Conservation (phyloP, 1,284 basidiomycete genomes). For the Rhodotorula sp. region DNA sequence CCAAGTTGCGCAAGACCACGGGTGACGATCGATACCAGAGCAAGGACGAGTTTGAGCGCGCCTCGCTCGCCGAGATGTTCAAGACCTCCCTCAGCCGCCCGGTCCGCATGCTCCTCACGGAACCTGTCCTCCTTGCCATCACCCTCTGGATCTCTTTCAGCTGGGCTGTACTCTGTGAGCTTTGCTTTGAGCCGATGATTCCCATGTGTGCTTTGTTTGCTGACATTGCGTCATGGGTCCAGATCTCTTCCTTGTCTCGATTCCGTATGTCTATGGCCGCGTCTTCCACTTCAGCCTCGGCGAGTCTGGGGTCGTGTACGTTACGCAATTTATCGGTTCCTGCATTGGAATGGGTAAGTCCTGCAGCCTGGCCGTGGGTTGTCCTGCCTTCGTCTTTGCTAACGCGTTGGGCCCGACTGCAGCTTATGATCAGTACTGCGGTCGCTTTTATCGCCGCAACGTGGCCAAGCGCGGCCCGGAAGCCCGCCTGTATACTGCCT, state of each 20-base stretch:
- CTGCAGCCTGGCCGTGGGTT: background rate
- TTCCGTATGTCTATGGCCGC: slow-evolving; percentile 25
- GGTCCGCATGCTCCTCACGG: slow-evolving; percentile 39
- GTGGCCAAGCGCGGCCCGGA: slow-evolving; percentile 63
- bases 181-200: background rate
- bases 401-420: background rate
- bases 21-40: slow-evolving; percentile 48
- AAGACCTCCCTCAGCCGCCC: slow-evolving; percentile 46
- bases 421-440: slow-evolving; percentile 51
- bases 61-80: slow-evolving; percentile 46
- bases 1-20: slow-evolving; percentile 41
- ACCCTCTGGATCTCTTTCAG: slow-evolving; percentile 26
- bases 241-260: slow-evolving; percentile 34
- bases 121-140: slow-evolving; percentile 40
- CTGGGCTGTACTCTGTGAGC: slow-evolving; percentile 22
- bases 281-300: slow-evolving; percentile 35
- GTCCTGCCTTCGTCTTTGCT: background rate
- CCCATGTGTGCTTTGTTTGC: background rate
- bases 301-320: slow-evolving; percentile 35
- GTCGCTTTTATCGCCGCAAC: slow-evolving; percentile 46
- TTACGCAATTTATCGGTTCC: slow-evolving; percentile 30
- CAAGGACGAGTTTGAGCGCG: slow-evolving; percentile 47
- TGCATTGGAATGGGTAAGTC: slow-evolving; percentile 29
- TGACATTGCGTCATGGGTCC: background rate
- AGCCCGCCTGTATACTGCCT: slow-evolving; percentile 65